Conservation (phyloP, 192 early-diverging fungal species). For the Glomus cerebriforme region DNA sequence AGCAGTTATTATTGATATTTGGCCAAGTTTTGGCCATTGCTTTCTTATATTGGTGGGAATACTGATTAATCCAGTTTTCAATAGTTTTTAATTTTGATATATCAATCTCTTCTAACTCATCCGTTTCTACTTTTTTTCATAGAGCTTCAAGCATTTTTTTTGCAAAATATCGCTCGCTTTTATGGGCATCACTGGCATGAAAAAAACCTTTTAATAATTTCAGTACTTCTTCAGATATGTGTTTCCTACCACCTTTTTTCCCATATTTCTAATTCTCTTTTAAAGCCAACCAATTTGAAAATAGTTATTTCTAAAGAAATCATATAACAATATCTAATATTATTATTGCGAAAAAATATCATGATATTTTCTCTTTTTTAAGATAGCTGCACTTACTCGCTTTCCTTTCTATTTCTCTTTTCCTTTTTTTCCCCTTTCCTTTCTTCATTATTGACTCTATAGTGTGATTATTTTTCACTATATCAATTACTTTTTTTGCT, state of each 20-base stretch:
- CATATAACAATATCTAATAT: not conserved
- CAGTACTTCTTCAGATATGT: not conserved
- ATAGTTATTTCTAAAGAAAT: not conserved
- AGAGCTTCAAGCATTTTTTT: not conserved
- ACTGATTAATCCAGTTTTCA: not conserved
- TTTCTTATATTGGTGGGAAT: not conserved
- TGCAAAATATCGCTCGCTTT: not conserved
- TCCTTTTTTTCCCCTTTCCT: not conserved
- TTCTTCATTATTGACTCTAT: not conserved
- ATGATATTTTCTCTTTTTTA: not conserved
- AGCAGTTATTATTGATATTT: not conserved
- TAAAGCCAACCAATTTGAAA: not conserved
- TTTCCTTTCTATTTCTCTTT: not conserved
- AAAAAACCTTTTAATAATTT: not conserved
- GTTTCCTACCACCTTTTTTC: not conserved
- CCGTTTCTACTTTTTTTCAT: not conserved
- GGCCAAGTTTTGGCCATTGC: not conserved
- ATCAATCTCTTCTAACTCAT: not conserved
- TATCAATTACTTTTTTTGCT: not conserved
- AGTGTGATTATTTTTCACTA: not conserved
- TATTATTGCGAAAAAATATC: not conserved
- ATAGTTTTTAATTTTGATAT: not conserved
- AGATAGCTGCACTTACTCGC: not conserved
- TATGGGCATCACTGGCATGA: not conserved
- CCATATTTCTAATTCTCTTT: not conserved